These are phyloP conservation scores for Cicer pinnatifidum DNA, from an alignment of 306 rosid species.

Conservation along the genomic window DNA sequence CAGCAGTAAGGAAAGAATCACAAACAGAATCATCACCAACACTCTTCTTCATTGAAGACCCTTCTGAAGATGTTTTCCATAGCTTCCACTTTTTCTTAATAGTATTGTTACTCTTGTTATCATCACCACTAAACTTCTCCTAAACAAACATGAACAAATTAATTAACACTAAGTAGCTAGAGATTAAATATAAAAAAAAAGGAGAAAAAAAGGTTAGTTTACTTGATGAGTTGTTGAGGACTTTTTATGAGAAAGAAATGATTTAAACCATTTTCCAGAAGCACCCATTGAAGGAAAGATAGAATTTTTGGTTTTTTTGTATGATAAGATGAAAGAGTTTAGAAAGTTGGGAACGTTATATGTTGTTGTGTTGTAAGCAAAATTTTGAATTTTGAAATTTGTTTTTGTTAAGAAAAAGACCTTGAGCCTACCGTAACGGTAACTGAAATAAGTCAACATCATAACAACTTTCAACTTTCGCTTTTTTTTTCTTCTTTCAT, in stretches of 20 bases:
- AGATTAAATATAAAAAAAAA: not conserved
- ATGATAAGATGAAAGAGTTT: no score
- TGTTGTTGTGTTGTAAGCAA: no score
- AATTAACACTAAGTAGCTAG: not conserved
- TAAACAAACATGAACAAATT: slow-evolving; percentile 18
- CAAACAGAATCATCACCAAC: slow-evolving; percentile 33
- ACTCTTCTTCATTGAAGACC: slow-evolving; percentile 50
- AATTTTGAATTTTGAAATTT: no score
- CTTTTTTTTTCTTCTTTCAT: no score
- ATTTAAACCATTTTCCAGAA: slow-evolving; percentile 84
- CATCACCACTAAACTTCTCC: slow-evolving; percentile 59
- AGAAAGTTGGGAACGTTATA: no score
- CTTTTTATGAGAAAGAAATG: slow-evolving; percentile 64
- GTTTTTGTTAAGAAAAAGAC: no score
- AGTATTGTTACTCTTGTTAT: slow-evolving; percentile 38
- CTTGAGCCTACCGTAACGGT: no score
- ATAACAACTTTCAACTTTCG: no score
- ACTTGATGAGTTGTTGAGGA: slow-evolving; percentile 56
- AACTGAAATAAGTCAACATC: no score
- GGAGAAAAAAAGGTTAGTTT: not conserved
- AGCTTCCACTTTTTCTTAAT: slow-evolving; percentile 85
- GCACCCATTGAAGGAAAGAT: slow-evolving; percentile 64
- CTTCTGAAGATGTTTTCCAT: slow-evolving; percentile 76
- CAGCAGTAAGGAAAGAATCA: slow-evolving; percentile 56
- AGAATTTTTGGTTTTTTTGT: not conserved